Conservation (phyloP, 164 flowering plant species). For the Warburgia ugandensis region DNA sequence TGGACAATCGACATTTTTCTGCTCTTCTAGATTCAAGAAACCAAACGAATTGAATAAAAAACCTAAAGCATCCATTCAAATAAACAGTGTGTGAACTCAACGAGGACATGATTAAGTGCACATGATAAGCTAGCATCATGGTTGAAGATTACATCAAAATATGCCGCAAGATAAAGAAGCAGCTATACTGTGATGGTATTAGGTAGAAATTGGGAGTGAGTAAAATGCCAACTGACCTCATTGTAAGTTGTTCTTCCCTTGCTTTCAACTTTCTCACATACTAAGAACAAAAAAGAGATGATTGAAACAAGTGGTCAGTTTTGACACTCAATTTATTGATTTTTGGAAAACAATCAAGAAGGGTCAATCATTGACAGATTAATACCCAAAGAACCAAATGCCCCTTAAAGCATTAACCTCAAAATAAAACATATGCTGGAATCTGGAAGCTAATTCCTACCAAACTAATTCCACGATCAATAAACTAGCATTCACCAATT, state of each 20-base stretch:
- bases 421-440: neutral
- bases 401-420: neutral
- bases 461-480: neutral
- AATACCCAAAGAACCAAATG: neutral
- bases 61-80: too few relatives aligned
- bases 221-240: slow-evolving; percentile 80
- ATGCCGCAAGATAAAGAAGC: too few relatives aligned
- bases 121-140: too few relatives aligned
- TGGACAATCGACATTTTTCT: too few relatives aligned
- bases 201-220: too few relatives aligned
- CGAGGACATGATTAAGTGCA: too few relatives aligned
- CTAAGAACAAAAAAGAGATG: slow-evolving; percentile 26
- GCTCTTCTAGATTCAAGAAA: too few relatives aligned
- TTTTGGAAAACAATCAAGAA: neutral
- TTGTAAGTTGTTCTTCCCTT: slow-evolving; percentile 83
- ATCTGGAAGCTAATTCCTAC: neutral
- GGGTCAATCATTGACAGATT: neutral
- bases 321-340: neutral
- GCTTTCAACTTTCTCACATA: slow-evolving; percentile 84
- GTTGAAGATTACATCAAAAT: too few relatives aligned
- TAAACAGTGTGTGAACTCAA: too few relatives aligned
- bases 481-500: neutral
- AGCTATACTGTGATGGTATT: too few relatives aligned
- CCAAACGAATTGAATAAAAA: too few relatives aligned
- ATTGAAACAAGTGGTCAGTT: slow-evolving; percentile 12